Evolutionary conservation across 164 flowering plant species (phyloP), one percentile per base, ranked within the genome.

Genomic region (Sextonia rubra): DNA sequence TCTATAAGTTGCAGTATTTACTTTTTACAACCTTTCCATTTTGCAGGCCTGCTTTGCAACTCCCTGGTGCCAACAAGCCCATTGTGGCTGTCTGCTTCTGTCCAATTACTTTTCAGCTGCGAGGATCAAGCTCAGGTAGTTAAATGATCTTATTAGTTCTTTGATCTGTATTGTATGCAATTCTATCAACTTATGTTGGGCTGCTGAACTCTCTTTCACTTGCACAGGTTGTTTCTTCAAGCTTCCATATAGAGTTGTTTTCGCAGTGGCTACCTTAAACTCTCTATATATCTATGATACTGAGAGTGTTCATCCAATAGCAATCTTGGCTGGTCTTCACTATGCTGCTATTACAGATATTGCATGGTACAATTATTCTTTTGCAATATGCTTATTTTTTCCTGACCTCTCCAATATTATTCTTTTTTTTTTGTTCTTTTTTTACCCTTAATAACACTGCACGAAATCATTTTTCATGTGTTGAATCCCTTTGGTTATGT

Each of bases 291-390:
- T 96, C 27, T 96, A 92, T 75, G 98, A 96, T 80, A 90, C 99
- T 0, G 95, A 96, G 76, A 87, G 94, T 77, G 76, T 82, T 79
- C 70, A 86, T 69, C 99, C 99, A 44, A 85, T 96, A 71, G 93
- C 92, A 74, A 64, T 96, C 37, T 86, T 88, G 76, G 97, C 98
- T 70, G 99, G 99, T 62, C 86, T 96, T 79, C 99, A 96, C 71
- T 96, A 96, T 84, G 97, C 98, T 69, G 91, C 99, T 25, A 83
- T 96, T 75, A 96, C 99, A 15, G 99, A 96, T 75, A 88, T 96
- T 64, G 84, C 98, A 71, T 96, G 99, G 99, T 96, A 86, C 44
- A 37, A 37, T 37, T 37, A 37, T 37, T 8, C 11, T 37, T 37
- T 37, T 37, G 44, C 44, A 37, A 37, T 37, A 37, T 37, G 8